Evolutionary conservation across 2,329 filamentous ascomycete genomes (phyloP).

Genomic region (Microdochium nivale): DNA sequence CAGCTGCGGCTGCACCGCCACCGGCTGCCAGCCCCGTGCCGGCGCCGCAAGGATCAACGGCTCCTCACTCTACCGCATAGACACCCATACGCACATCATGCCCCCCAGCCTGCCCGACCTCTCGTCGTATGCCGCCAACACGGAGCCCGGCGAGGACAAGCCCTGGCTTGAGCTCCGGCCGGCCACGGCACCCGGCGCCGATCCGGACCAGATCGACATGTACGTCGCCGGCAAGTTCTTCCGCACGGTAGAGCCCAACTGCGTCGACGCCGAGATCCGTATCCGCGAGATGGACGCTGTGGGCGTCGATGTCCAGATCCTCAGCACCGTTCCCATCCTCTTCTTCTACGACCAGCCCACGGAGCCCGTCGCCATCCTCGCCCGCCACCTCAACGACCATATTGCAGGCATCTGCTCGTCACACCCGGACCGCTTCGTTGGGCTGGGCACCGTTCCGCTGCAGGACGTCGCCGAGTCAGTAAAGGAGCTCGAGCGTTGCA

Average conservation of each 20-base stretch:
- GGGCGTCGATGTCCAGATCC: slow-evolving; percentile 24
- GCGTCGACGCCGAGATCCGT: slow-evolving; percentile 17
- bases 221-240: slow-evolving; percentile 23
- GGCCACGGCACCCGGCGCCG: slow-evolving; percentile 7
- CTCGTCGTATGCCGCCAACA: slow-evolving; percentile 34
- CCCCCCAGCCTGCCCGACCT: slow-evolving; percentile 26
- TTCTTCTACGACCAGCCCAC: slow-evolving; percentile 25
- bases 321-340: slow-evolving; percentile 25
- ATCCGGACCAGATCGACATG: slow-evolving; percentile 21
- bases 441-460: slow-evolving; percentile 22
- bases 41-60: slow-evolving; percentile 1
- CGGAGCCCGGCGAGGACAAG: slow-evolving; percentile 20
- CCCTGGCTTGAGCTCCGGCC: slow-evolving; percentile 19
- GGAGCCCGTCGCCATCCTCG: slow-evolving; percentile 16
- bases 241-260: slow-evolving; percentile 22
- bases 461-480: slow-evolving; percentile 19
- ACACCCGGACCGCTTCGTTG: slow-evolving; percentile 20
- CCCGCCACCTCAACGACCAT: slow-evolving; percentile 22
- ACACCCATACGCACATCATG: slow-evolving; percentile 28
- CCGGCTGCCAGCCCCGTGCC: background rate
- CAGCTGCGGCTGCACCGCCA: slow-evolving; percentile 4
- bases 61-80: slow-evolving; percentile 21
- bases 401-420: slow-evolving; percentile 14
- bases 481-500: slow-evolving; percentile 16
- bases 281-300: slow-evolving; percentile 23